phyloP scores from a whole-genome alignment of 805 yeast species.

The Ogataea haglerorum region DNA sequence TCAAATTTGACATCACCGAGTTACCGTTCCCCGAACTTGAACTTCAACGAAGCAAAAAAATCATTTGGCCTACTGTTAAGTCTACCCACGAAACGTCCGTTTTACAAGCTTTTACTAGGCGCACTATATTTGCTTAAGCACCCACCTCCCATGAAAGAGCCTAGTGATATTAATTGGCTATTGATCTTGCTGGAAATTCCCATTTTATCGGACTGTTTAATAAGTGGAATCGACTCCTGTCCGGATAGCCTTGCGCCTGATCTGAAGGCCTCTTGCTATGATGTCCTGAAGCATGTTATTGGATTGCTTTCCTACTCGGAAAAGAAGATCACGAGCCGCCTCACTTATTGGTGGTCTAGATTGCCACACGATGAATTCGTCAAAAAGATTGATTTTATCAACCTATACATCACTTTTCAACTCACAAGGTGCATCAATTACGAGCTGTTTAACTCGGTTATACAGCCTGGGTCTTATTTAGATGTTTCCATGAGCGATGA shows the following conservation, averaged over 20 bases:
- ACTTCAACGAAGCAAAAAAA: conserved; percentile 44
- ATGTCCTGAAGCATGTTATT: conserved; percentile 61
- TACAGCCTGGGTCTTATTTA: conserved; percentile 19
- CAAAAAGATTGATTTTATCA: conserved; percentile 60
- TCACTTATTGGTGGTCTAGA: conserved; percentile 54
- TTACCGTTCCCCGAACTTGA: conserved; percentile 46
- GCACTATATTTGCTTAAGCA: conserved; percentile 51
- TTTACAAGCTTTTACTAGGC: conserved; percentile 50
- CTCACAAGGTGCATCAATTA: conserved; percentile 50
- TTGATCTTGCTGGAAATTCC: conserved; percentile 71
- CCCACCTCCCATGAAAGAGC: conserved; percentile 40
- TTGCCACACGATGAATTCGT: conserved; percentile 42
- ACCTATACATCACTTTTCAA: conserved; percentile 76
- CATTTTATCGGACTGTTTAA: conserved; percentile 46
- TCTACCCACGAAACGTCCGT: conserved; percentile 61
- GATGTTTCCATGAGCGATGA: conserved; percentile 24
- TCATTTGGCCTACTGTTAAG: conserved; percentile 44
- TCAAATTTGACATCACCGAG: conserved; percentile 22
- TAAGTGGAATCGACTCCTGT: conserved; percentile 24
- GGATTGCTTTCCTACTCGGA: conserved; percentile 62
- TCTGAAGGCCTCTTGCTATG: conserved; percentile 57
- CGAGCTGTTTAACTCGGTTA: conserved; percentile 24
- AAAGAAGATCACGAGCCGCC: conserved; percentile 36
- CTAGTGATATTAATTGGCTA: conserved; percentile 52
- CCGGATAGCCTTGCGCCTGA: conserved; percentile 38